Evolutionary conservation across 805 yeast species (phyloP).

Genomic region (Schizosaccharomyces japonicus): DNA sequence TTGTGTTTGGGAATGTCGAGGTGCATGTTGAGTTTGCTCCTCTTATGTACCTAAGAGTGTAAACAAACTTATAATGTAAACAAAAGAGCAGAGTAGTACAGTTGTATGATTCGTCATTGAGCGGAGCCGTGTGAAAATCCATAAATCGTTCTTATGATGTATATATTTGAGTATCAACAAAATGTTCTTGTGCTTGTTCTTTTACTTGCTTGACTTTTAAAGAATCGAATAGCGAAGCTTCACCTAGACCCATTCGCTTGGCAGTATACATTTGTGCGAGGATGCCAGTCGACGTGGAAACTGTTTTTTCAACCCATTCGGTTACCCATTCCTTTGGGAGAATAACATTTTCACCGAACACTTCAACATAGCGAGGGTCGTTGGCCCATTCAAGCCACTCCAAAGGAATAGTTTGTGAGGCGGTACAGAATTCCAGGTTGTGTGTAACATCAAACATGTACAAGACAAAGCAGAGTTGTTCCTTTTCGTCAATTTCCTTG

Average conservation of each 20-base stretch:
- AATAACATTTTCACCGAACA: slow-evolving; percentile 16
- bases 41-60: too few species aligned
- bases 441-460: slow-evolving; percentile 60
- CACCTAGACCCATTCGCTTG: slow-evolving; percentile 51
- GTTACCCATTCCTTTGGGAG: slow-evolving; percentile 68
- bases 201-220: not conserved
- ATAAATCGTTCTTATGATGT: too few species aligned
- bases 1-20: too few species aligned
- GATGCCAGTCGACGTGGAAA: slow-evolving; percentile 58
- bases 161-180: too few species aligned
- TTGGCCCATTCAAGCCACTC: slow-evolving; percentile 90
- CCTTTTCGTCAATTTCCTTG: slow-evolving; percentile 10
- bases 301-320: slow-evolving; percentile 58
- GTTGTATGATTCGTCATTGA: too few species aligned
- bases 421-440: slow-evolving; percentile 43
- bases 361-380: slow-evolving; percentile 10
- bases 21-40: too few species aligned
- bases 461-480: slow-evolving; percentile 42
- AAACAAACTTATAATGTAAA: too few species aligned
- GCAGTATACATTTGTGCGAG: slow-evolving; percentile 78
- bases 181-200: too few species aligned
- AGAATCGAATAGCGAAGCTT: slow-evolving; percentile 6
- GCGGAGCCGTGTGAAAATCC: too few species aligned
- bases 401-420: slow-evolving; percentile 73
- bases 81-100: too few species aligned